Conservation (phyloP, 257 asterid species). For the Coffea canephora region DNA sequence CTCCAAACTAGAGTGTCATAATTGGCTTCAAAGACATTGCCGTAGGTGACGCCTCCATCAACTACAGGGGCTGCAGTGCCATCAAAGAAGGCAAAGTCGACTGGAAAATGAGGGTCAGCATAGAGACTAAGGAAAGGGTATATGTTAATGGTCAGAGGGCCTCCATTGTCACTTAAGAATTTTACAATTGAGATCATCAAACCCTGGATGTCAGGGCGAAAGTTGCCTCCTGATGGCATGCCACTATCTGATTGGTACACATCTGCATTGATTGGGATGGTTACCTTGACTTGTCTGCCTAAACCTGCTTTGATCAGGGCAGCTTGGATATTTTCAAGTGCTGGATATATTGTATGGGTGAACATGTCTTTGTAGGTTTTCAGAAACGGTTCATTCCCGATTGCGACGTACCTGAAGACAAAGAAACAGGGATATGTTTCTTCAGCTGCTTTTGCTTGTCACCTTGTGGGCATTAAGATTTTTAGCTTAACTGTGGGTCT, state of each 20-base stretch:
- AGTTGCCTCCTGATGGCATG: constrained; percentile 40
- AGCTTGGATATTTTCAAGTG: constrained; percentile 39
- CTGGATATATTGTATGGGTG: constrained; percentile 28
- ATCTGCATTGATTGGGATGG: constrained; percentile 46
- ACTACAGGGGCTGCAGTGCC: constrained; percentile 58
- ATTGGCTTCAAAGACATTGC: constrained; percentile 84
- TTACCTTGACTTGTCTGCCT: constrained; percentile 39
- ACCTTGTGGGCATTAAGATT: background rate
- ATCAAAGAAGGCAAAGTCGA: constrained; percentile 57
- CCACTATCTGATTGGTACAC: constrained; percentile 33
- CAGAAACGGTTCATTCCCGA: constrained; percentile 45
- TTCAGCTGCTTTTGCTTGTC: background rate
- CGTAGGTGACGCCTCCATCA: constrained; percentile 60
- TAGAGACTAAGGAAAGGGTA: constrained; percentile 45
- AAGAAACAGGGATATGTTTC: background rate
- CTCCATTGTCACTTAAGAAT: constrained; percentile 36
- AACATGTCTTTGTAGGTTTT: constrained; percentile 35
- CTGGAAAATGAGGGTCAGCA: constrained; percentile 42
- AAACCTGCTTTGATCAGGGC: constrained; percentile 47
- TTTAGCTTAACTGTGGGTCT: background rate
- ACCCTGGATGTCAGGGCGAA: constrained; percentile 33
- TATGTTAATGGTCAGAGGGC: constrained; percentile 42
- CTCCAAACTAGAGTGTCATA: constrained; percentile 80
- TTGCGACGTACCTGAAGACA: constrained; percentile 51
- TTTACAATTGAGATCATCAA: constrained; percentile 39